Conservation (phyloP, 1,284 basidiomycete genomes). For the Cryptococcus wingfieldii region DNA sequence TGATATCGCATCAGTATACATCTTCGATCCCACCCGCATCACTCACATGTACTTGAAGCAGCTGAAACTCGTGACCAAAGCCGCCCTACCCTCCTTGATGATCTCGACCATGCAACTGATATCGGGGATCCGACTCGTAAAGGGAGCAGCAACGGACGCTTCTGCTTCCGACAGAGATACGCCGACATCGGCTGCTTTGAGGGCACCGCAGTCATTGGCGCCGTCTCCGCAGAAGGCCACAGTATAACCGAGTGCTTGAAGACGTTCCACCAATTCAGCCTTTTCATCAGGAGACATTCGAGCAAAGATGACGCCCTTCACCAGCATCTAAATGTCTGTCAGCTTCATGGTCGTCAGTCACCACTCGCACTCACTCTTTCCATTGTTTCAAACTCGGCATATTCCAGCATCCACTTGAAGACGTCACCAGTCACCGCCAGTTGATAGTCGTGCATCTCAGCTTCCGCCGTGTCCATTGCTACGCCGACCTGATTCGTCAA, state of each 20-base stretch:
- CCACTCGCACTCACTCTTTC: constrained; percentile 63
- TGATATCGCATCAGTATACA: constrained; percentile 74
- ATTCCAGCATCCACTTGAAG: constrained; percentile 97
- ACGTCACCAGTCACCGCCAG: constrained; percentile 94
- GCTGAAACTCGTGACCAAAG: constrained; percentile 94
- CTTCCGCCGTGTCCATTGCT: constrained; percentile 61
- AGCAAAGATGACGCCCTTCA: constrained; percentile 94
- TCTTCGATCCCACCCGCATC: background rate
- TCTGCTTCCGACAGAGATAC: constrained; percentile 96
- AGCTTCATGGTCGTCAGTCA: background rate
- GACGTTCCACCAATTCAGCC: constrained; percentile 92
- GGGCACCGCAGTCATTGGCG: constrained; percentile 96
- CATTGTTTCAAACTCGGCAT: constrained; percentile 87
- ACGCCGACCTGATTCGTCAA: constrained; percentile 56
- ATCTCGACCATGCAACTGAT: constrained; percentile 95
- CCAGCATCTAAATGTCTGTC: constrained; percentile 73
- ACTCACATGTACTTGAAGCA: constrained; percentile 99
- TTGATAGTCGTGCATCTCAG: constrained; percentile 73
- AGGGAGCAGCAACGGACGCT: constrained; percentile 97
- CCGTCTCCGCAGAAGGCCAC: constrained; percentile 99
- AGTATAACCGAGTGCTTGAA: constrained; percentile 90
- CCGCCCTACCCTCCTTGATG: constrained; percentile 91
- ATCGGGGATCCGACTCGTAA: constrained; percentile 89
- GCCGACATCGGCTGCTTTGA: constrained; percentile 98
- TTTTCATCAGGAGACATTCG: constrained; percentile 99